Evolutionary conservation across 2,329 filamentous ascomycete species (phyloP), one percentile per base, ranked within the genome.

Genomic region (Colletotrichum lentis): DNA sequence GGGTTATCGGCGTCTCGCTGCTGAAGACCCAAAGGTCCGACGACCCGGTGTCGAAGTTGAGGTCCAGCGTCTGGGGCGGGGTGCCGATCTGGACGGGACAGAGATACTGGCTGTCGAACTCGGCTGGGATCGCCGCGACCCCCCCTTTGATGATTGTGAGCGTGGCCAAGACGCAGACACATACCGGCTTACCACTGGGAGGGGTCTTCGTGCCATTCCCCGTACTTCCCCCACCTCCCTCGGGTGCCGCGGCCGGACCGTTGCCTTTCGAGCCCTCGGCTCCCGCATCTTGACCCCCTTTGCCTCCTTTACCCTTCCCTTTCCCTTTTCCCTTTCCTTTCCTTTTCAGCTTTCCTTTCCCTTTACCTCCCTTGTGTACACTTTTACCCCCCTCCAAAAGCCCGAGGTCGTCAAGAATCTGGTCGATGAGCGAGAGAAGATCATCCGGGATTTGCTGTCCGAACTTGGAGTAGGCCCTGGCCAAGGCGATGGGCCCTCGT

Each of bases 41-140:
- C 5, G 80, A 82, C 2, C 80, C 80, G 0, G 80, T 82, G 69
- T 82, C 80, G 31, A 82, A 80, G 69, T 80, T 76, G 35, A 82
- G 72, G 37, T 79, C 76, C 41, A 81, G 69, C 1, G 75, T 79
- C 72, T 81, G 78, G 11, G 77, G 74, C 41, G 77, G 78, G 1
- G 72, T 82, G 64, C 89, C 90, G 73, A 91, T 81, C 24, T 81
- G 84, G 62, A 91, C 88, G 0, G 88, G 86, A 39, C 82, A 82
- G 52, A 87, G 77, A 69, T 87, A 88, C 70, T 85, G 81, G 24
- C 76, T 74, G 70, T 87, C 85, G 59, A 80, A 77, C n/a, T 77
- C 72, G 68, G 83, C 77, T 0, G 85, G 84, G 20, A 78, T 81
- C 20, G 81, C 79, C 27, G 77, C 65, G 2, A 79, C 80, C 67